phyloP scores from a whole-genome alignment of 176 grass and related monocot species.

The Juncus effusus region DNA sequence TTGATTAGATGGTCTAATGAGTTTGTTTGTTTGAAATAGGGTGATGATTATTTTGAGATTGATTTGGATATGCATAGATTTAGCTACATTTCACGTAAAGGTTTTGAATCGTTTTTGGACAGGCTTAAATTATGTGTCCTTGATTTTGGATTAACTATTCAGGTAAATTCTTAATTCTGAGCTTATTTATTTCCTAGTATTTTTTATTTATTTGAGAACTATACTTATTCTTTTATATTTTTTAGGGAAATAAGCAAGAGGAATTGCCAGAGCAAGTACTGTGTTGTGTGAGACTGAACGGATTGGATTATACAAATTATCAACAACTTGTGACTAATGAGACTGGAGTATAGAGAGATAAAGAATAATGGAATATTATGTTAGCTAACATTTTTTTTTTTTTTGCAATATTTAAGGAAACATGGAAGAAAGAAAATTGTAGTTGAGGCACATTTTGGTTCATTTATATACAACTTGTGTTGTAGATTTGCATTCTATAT shows the following conservation, averaged over 20 bases:
- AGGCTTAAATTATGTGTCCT: conserved; percentile 78
- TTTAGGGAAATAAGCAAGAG: conserved; percentile 89
- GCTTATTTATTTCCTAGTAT: background rate
- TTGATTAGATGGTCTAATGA: conserved; percentile 18
- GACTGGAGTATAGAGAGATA: conserved; percentile 26
- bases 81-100: conserved; percentile 97
- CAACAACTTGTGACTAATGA: conserved; percentile 47
- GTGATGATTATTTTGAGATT: conserved; percentile 86
- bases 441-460: conserved; percentile 1
- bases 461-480: conserved; percentile 13
- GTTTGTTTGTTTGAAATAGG: conserved; percentile 48
- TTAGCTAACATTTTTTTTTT: conserved; percentile 34
- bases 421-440: background rate
- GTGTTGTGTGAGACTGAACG: conserved; percentile 90
- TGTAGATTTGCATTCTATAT: background rate
- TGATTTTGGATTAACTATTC: conserved; percentile 95
- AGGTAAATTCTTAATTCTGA: conserved; percentile 40
- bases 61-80: conserved; percentile 99
- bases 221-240: conserved; percentile 3
- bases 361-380: conserved; percentile 16
- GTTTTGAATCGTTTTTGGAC: conserved; percentile 87
- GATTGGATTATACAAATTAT: conserved; percentile 79
- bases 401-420: conserved; percentile 26
- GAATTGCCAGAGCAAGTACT: conserved; percentile 87
- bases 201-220: background rate